Conservation (phyloP, 2,329 filamentous ascomycete species). For the Fusarium camptoceras region DNA sequence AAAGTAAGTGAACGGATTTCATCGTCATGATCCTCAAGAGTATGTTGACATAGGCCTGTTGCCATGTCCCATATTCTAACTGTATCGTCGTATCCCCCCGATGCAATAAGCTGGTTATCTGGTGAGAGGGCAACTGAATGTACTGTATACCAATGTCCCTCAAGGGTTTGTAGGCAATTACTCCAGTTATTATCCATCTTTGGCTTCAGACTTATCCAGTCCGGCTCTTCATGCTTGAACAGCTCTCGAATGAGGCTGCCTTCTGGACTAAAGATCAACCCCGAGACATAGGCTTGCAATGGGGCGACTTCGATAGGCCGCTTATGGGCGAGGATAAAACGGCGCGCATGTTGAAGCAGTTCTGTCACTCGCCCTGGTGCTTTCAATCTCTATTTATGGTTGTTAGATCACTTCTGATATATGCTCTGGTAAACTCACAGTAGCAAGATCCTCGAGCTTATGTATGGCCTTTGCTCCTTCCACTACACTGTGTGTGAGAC, state of each 20-base stretch:
- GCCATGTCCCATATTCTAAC: not conserved
- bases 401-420: not conserved
- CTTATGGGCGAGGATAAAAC: not conserved
- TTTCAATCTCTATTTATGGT: accelerated
- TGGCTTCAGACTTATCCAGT: not conserved
- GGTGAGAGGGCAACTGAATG: not conserved
- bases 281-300: not conserved
- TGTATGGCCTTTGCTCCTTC: not conserved
- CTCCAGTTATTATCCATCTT: not conserved
- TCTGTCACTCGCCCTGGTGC: accelerated
- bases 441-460: not conserved
- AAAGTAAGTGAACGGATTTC: accelerated
- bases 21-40: accelerated
- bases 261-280: not conserved
- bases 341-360: not conserved
- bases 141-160: not conserved
- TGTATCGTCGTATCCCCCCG: accelerated
- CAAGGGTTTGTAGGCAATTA: not conserved
- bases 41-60: not conserved
- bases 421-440: not conserved
- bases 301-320: not conserved
- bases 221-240: not conserved
- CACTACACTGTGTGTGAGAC: accelerated
- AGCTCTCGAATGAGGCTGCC: not conserved
- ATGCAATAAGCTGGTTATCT: not conserved